Base-by-base conservation (phyloP, 371 early-diverging fungal genomes). In the Mortierella sp. region DNA sequence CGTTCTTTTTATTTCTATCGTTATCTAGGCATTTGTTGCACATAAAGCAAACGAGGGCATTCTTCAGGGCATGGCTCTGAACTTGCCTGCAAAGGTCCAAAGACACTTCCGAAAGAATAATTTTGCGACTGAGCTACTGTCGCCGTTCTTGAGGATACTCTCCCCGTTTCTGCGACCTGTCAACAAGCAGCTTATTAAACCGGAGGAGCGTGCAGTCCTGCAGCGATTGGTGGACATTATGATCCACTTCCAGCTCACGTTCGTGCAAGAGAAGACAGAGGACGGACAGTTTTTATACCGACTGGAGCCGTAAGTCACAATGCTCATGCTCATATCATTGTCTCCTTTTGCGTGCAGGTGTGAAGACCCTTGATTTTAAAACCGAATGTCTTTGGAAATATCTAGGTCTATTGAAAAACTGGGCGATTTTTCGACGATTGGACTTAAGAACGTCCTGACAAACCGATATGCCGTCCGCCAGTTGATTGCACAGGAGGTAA, bases 401-500 rank as follows among this genome's bases (percentile, higher is more conserved):
- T n/a, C n/a, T n/a, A n/a, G 91, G 5, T 88, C 90, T 5, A 81
- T 90, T 41, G 89, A 91, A 28, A 79, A 83, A 50, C 50, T 90
- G 2, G 68, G 86, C 1, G 57, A 79, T 6, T 86, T 83, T 59
- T 75, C 85, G 11, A 42, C 67, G 12, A 73, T 75, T 24, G 68
- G 70, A 21, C 51, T 69, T 23, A 86, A 84, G 50, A 59, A 67
- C 4, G 57, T 89, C 14, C 64, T 92, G 60, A 81, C 90, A 5
- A 87, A 78, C 32, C 82, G 87, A n/a, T 90, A 91, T 65, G 89
- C 91, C 0, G 86, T 90, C 8, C 85, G 92, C 48, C 94, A 94
- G 76, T 70, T 95, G 64, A 86, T 95, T 59, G 75, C 94, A 2
- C 90, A 88, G 56, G 92, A 94, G 85, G 89, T 94, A 82, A 47